Evolutionary conservation across 768 basidiomycete genomes (phyloP), one percentile per base, ranked within the genome.

Genomic region (Podaxis mareebaensis): DNA sequence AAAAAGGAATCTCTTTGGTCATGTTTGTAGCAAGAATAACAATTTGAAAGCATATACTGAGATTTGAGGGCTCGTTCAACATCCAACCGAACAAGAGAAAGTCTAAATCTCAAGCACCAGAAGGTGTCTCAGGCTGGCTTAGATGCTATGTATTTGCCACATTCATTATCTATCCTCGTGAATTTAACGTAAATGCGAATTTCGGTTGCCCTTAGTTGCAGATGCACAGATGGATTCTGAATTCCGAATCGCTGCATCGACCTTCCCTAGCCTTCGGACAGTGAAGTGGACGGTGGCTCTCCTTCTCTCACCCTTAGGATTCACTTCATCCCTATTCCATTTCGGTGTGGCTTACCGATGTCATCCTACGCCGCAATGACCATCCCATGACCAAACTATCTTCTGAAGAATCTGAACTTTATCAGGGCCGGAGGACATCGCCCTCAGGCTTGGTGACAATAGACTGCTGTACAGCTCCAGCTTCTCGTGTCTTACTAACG

Each of bases 1-100:
- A 13, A 54, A 54, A 7, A 40, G 28, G 49, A 30, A 60, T 42
- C 38, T 55, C 44, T 66, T 60, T 65, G 67, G 64, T 53, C 58
- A 58, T 65, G 49, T 60, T 60, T 60, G 58, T 51, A 55, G 17
- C 52, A 55, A 58, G 26, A 36, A 33, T 46, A 46, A 46, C 20
- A 20, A 46, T n/a, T 20, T n/a, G 5, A 46, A n/a, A 20, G n/a
- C 12, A 46, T 20, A 52, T 33, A 44, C 24, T 26, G 28, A 28
- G 20, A 42, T 28, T n/a, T 30, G 15, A 13, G 46, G 57, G 22
- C 44, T 20, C 40, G 3, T 48, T 49, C 46, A 22, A 59, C 44
- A 30, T 5, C 26, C 30, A 60, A 15, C 60, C 60, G 60, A 61
- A 54, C 26, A 61, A 60, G 48, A 44, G 40, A 52, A 64, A 60